Conservation (phyloP, 768 basidiomycete genomes). For the Podaxis pistillaris region DNA sequence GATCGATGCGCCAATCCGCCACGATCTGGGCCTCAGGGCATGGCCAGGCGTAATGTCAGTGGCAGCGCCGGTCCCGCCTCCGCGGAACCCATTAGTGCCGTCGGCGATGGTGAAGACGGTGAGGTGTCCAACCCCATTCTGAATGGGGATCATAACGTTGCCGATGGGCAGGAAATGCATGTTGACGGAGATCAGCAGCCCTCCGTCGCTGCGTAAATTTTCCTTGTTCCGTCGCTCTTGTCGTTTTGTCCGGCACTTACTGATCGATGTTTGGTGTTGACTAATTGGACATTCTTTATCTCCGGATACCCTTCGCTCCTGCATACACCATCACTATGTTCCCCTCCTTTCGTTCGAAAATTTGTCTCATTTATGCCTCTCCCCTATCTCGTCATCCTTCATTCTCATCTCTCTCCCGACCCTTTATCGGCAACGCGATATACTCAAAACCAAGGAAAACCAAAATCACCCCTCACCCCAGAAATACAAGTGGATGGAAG, state of each 20-base stretch:
- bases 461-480: slow-evolving; percentile 20
- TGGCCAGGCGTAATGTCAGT: slow-evolving; percentile 44
- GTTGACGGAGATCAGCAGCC: slow-evolving; percentile 37
- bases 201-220: slow-evolving; percentile 18
- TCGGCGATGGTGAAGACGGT: slow-evolving; percentile 35
- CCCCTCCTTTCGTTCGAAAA: slow-evolving; percentile 7
- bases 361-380: slow-evolving; percentile 18
- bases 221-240: slow-evolving; percentile 6
- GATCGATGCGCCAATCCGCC: slow-evolving; percentile 95
- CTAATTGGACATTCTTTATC: slow-evolving; percentile 11
- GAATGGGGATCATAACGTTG: slow-evolving; percentile 25
- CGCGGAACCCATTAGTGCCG: slow-evolving; percentile 35
- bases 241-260: slow-evolving; percentile 12
- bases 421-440: slow-evolving; percentile 28
- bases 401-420: slow-evolving; percentile 20
- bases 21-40: slow-evolving; percentile 76
- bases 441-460: slow-evolving; percentile 30
- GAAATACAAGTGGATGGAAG: slow-evolving; percentile 41
- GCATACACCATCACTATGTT: slow-evolving; percentile 21
- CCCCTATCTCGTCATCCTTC: slow-evolving; percentile 15
- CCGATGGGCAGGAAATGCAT: slow-evolving; percentile 41
- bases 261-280: slow-evolving; percentile 17
- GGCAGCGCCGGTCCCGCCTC: slow-evolving; percentile 29
- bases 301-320: slow-evolving; percentile 32
- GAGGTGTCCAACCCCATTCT: slow-evolving; percentile 27